Base-by-base conservation (phyloP, 352 stramenopile species). In the Phytophthora pini region DNA sequence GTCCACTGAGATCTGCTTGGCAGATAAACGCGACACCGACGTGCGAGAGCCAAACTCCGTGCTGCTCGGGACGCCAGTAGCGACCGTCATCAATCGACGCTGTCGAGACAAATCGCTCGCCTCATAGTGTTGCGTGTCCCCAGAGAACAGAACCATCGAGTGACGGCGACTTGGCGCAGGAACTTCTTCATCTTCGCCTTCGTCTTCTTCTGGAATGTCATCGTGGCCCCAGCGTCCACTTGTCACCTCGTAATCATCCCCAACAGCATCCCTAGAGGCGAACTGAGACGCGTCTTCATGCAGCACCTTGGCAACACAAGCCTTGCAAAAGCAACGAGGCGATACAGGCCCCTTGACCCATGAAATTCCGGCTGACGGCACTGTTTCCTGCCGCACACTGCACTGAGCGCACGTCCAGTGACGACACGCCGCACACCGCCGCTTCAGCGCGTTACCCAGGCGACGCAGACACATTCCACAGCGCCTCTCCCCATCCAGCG, bases 311-410 rank as follows among this genome's bases (percentile, higher is more conserved):
- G 62, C 62, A 27, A 88, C 63, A 49, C 83, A 92, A 48, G 77
- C 63, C 40, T 79, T 78, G 51, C 83, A 92, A 44, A 92, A 88
- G 65, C 80, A 89, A 6, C 79, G 76, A 1, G 80, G 63, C 0
- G 38, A 41, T n/a, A 76, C 43, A 31, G 53, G 12, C 5, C 32
- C 56, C 7, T 48, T 61, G 32, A 11, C 29, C 52, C 44, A 54
- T 32, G n/a, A 27, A 40, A 32, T 22, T 56, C 32, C 58, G 11
- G 32, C 31, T n/a, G 71, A 69, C 1, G 72, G 64, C 38, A 81
- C 65, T 39, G 80, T 79, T 43, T 89, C 79, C 45, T 76, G 76
- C 1, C 76, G 72, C 4, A 84, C 60, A 34, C 83, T 82, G 67
- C 83, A 92, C 17, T 72, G 57, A 11, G 57, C 43, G 24, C 68